Percentiles rank a stretch among this genome's conserved stretches.
Conservation (phyloP, 83 land plant genomes). For the Thuja plicata region DNA sequence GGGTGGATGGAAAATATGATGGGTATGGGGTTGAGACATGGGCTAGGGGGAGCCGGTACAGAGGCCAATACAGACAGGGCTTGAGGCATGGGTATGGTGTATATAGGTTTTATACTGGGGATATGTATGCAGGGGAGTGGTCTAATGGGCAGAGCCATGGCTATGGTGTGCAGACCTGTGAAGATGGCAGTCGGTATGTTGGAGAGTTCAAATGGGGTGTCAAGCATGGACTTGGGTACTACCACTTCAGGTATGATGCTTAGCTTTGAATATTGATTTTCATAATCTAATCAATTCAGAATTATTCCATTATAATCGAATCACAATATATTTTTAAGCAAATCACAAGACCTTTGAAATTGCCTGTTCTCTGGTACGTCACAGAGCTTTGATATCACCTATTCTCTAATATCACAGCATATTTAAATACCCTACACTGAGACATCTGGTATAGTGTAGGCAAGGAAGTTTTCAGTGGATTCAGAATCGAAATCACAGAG, state of each 20-base stretch:
- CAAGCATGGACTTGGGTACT: slow-evolving; percentile 86
- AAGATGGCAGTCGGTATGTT: slow-evolving; percentile 81
- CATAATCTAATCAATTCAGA: neutral
- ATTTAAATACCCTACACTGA: neutral
- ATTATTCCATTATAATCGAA: neutral
- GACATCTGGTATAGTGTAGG: neutral
- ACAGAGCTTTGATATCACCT: neutral
- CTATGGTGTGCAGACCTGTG: slow-evolving; percentile 83
- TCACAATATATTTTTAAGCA: neutral
- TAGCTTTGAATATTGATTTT: neutral
- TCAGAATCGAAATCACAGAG: neutral
- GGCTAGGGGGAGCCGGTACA: slow-evolving; percentile 88
- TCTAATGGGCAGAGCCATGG: slow-evolving; percentile 92
- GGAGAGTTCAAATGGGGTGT: slow-evolving; percentile 94
- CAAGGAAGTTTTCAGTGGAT: neutral
- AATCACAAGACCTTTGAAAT: neutral
- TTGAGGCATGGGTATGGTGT: slow-evolving; percentile 82
- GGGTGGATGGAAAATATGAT: slow-evolving; percentile 92
- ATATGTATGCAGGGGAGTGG: slow-evolving; percentile 95
- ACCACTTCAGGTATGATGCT: slow-evolving; percentile 72
- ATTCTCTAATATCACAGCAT: neutral
- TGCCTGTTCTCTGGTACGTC: too few relatives aligned
- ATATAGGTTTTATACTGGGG: slow-evolving; percentile 84
- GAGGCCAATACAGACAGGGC: slow-evolving; percentile 88
- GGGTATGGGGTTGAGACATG: slow-evolving; percentile 93